Evolutionary conservation across 306 rosid genomes (phyloP), one percentile per base, ranked within the genome.

Genomic region (Crotalaria pallida): DNA sequence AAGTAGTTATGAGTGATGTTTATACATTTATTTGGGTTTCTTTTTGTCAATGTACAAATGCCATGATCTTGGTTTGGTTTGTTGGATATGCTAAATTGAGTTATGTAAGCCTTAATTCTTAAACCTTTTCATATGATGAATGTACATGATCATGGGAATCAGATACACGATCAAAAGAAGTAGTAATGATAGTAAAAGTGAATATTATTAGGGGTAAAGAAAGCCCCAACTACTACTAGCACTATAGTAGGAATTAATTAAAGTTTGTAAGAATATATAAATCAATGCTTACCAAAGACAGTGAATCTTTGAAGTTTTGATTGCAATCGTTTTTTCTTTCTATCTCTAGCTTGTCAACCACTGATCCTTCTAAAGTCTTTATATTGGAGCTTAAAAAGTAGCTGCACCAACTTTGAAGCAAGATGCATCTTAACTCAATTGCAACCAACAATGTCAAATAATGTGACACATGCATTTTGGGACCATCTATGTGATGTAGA

Each of bases 351-450:
- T 62, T 68, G 85, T 82, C 77, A 82, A 62, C 77, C 48, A 64
- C 75, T 49, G 7, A 73, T 68, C 69, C 80, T 62, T 68, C 71
- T 67, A 11, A 49, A 69, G 72, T 51, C 70, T 80, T 63, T 77
- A 77, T 50, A 33, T 68, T 23, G 78, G 71, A 80, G 61, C 80
- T 74, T 22, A 23, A 72, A 77, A 83, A 81, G 87, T 87, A 58
- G 85, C 33, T 77, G 79, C 66, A 79, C 85, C 82, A 81, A 80
- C 87, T 84, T 71, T 81, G 71, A 63, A 61, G 80, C 68, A 66
- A 71, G 52, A 83, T 73, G 53, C 41, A 38, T 73, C 77, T 58
- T 29, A 77, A 83, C 65, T 58, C 61, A 69, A 80, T 27, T 47
- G 52, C 63, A 75, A 31, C 48, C 58, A 67, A 63, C 74, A 70